phyloP scores from a whole-genome alignment of 2,329 filamentous ascomycete genomes.

The Ophiosphaerella narmari region DNA sequence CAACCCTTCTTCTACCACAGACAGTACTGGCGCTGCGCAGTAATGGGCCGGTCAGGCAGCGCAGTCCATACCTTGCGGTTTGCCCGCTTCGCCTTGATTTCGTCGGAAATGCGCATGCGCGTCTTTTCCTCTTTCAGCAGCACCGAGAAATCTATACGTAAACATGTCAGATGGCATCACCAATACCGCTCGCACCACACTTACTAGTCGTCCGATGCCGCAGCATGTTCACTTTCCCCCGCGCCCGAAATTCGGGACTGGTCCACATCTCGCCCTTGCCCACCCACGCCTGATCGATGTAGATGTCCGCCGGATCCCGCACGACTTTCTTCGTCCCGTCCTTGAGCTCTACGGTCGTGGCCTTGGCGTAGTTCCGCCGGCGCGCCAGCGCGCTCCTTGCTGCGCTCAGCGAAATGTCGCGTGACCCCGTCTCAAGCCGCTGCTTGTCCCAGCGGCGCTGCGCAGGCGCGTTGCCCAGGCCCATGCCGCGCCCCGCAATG shows the following conservation, averaged over 20 bases:
- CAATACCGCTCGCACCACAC: conserved; percentile 41
- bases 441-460: conserved; percentile 26
- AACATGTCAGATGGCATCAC: conserved; percentile 5
- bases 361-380: conserved; percentile 29
- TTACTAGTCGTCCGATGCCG: conserved; percentile 75
- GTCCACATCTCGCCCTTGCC: conserved; percentile 63
- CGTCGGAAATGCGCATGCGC: conserved; percentile 76
- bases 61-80: conserved; percentile 83
- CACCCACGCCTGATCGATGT: conserved; percentile 92
- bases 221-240: conserved; percentile 71
- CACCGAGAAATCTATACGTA: conserved; percentile 68
- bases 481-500: conserved; percentile 82
- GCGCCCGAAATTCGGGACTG: conserved; percentile 72
- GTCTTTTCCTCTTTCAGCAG: conserved; percentile 94
- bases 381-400: conserved; percentile 1
- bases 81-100: conserved; percentile 75
- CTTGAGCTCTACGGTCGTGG: conserved; percentile 70
- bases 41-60: conserved; percentile 82
- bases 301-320: conserved; percentile 77
- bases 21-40: conserved; percentile 86
- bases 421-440: conserved; percentile 9
- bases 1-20: conserved; percentile 70
- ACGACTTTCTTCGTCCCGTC: conserved; percentile 74
- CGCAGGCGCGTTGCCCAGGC: conserved; percentile 56
- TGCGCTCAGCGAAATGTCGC: background rate